Evolutionary conservation across 2,329 filamentous ascomycete genomes (phyloP).

Genomic region (Pestalotiopsis fici): DNA sequence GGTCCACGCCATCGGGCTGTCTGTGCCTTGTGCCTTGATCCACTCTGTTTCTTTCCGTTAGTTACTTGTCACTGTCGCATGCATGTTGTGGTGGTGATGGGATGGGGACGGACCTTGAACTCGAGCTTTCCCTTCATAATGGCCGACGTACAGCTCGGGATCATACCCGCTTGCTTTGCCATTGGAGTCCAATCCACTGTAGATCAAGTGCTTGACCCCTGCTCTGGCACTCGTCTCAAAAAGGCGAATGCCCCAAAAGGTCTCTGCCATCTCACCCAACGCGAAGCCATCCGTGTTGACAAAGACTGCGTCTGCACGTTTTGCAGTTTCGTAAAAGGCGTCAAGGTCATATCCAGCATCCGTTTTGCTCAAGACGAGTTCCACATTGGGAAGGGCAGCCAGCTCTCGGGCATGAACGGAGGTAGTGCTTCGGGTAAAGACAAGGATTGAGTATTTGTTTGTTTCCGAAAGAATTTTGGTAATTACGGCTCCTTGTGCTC

Average conservation of each 20-base stretch:
- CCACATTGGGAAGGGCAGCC: not conserved
- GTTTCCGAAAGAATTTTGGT: not conserved
- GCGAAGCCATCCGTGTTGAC: slow-evolving; percentile 1
- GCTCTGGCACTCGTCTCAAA: not conserved
- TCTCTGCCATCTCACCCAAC: not conserved
- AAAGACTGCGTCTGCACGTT: not conserved
- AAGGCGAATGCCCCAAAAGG: not conserved
- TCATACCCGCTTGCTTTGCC: not conserved
- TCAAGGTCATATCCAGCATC: not conserved
- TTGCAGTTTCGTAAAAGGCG: not conserved
- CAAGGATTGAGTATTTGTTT: not conserved
- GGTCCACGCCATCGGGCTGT: not conserved
- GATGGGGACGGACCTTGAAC: not conserved
- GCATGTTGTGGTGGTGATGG: not conserved
- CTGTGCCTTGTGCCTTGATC: not conserved
- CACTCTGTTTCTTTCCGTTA: not conserved
- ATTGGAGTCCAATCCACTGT: not conserved
- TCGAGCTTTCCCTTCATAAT: not conserved
- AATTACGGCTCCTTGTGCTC: not conserved
- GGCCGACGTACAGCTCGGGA: not conserved
- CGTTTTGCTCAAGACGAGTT: not conserved
- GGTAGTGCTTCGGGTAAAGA: not conserved
- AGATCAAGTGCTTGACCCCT: not conserved
- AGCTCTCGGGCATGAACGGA: not conserved
- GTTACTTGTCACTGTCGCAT: not conserved